These are phyloP conservation scores for Neltuma alba DNA, from an alignment of 306 rosid species.

Conservation along the genomic window DNA sequence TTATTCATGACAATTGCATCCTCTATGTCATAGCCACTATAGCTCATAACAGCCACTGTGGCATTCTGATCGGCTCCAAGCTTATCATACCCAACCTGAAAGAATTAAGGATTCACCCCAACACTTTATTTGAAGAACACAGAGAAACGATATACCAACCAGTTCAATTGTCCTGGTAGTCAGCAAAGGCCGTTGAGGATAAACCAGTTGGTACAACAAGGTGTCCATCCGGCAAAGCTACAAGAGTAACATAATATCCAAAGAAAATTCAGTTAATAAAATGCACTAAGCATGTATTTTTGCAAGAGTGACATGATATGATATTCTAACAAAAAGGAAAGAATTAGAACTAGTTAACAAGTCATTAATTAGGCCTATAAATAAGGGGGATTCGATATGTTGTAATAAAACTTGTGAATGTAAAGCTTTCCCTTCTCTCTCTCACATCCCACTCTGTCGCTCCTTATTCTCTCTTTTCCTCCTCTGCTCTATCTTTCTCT, in stretches of 20 bases:
- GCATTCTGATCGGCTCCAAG: constrained; percentile 99
- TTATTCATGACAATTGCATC: constrained; percentile 99
- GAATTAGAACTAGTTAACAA: too few relatives aligned
- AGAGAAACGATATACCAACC: constrained; percentile 59
- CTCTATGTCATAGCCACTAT: constrained; percentile 98
- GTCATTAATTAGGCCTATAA: too few relatives aligned
- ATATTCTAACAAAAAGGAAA: too few relatives aligned
- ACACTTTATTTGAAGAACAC: neutral
- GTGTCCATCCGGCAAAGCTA: constrained; percentile 83
- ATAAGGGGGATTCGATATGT: too few relatives aligned
- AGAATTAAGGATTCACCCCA: constrained; percentile 31
- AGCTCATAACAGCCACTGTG: constrained; percentile 98
- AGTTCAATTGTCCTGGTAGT: constrained; percentile 92
- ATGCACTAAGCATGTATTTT: neutral
- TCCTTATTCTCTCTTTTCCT: too few relatives aligned
- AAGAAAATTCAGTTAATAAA: constrained; percentile 20
- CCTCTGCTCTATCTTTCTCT: too few relatives aligned
- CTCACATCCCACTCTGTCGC: too few relatives aligned
- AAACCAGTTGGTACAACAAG: constrained; percentile 83
- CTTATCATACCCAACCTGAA: constrained; percentile 94
- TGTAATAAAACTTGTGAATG: too few relatives aligned
- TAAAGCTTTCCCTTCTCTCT: too few relatives aligned
- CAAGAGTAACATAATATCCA: constrained; percentile 23
- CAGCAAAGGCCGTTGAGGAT: constrained; percentile 92
- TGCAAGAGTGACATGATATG: too few relatives aligned